Base-by-base conservation (phyloP, 2,329 filamentous ascomycete genomes). In the Cladosporium colombiae region DNA sequence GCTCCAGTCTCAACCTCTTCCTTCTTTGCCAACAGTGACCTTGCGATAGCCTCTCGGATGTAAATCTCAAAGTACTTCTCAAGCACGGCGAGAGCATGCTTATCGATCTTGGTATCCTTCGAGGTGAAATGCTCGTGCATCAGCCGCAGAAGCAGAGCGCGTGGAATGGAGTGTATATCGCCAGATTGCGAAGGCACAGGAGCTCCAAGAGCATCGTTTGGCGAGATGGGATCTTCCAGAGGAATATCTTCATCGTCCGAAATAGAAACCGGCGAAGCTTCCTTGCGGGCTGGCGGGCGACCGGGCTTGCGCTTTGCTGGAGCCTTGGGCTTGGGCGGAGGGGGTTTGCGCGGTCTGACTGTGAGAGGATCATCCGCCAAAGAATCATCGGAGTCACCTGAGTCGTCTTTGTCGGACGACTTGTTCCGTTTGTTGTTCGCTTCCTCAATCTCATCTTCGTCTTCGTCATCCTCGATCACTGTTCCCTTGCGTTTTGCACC, bases 1-100 rank as follows among this genome's bases (percentile, higher is more conserved):
- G 71, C 74, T 55, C 72, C 74, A 37, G 67, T 67, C 67, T 69
- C 74, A 68, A 66, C 70, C 71, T 37, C 77, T 77, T 77, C 82
- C 79, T 49, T 77, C 74, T 89, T 89, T 81, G 92, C 90, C 66
- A 88, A 87, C 11, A 88, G 86, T 46, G 91, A 89, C 74, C 94
- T 81, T 18, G 92, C 92, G 75, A 98, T 88, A 1, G 92, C 92
- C 80, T 98, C 94, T 68, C 91, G 85, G 62, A 97, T 90, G 79
- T 97, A 98, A 0, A 94, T 87, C 78, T 97, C 92, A 78, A 97
- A 85, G 76, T 98, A 98, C 79, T 90, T 92, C 16, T 88, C 90
- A 66, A 93, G 85, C 1, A 93, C 86, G 7, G 81, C 84, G 75
- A 93, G 91, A 4, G 92, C 92, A 73, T 93, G 91, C 72, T 87